These are phyloP conservation scores for Rhododendron williamsianum DNA, from an alignment of 148 eudicot species.

Conservation along the genomic window DNA sequence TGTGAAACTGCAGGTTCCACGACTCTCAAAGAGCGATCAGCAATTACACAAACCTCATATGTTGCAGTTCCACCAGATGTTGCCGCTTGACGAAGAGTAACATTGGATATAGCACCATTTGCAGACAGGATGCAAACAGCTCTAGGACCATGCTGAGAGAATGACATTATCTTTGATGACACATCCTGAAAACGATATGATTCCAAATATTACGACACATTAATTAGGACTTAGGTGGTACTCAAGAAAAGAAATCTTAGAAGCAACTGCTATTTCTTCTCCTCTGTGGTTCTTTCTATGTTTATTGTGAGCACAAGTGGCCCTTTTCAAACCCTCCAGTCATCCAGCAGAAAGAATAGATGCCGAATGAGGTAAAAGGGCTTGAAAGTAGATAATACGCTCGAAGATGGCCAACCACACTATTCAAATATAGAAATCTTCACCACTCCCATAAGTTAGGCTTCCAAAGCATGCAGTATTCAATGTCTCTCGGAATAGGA, in stretches of 20 bases:
- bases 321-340: not conserved
- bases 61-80: constrained; percentile 85
- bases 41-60: constrained; percentile 60
- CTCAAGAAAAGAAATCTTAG: not conserved
- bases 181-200: constrained; percentile 56
- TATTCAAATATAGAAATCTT: not conserved
- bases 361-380: not conserved
- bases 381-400: not conserved
- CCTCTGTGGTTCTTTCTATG: not conserved
- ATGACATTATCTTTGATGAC: constrained; percentile 68
- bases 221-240: not conserved
- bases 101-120: constrained; percentile 75
- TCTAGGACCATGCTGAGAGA: constrained; percentile 84
- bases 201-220: not conserved
- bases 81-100: constrained; percentile 78
- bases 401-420: not conserved
- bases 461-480: not conserved
- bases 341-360: not conserved
- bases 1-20: not conserved
- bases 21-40: not conserved
- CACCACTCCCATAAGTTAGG: not conserved
- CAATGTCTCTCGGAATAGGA: not conserved
- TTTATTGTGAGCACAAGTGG: not conserved
- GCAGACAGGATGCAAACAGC: constrained; percentile 85
- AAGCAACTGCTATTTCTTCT: not conserved